These are phyloP conservation scores for Astrothelium macrocarpum DNA, from an alignment of 495 filamentous ascomycete genomes.

Conservation along the genomic window DNA sequence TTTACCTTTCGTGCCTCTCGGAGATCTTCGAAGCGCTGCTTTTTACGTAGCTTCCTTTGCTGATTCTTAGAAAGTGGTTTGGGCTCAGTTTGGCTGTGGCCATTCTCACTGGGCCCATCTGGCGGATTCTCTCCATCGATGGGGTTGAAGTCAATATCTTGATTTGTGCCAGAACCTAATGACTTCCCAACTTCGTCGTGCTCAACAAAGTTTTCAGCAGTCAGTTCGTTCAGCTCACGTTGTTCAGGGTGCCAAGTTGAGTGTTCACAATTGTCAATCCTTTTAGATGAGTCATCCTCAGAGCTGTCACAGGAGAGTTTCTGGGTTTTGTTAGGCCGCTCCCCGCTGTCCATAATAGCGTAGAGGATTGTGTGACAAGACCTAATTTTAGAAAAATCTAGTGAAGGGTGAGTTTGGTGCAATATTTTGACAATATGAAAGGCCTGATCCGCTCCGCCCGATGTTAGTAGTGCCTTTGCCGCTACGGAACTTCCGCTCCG, in stretches of 20 bases:
- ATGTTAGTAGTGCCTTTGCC: not conserved
- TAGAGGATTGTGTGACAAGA: too few relatives aligned
- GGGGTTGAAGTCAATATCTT: not conserved
- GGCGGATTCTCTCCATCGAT: not conserved
- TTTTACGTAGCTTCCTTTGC: slow-evolving; percentile 58
- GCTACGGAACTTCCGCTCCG: not conserved
- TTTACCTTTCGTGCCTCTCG: slow-evolving; percentile 58
- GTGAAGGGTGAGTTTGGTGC: not conserved
- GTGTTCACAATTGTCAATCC: not conserved
- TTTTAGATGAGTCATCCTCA: not conserved
- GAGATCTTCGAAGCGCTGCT: slow-evolving; percentile 57
- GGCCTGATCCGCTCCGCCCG: not conserved
- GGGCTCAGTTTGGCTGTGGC: slow-evolving; percentile 23
- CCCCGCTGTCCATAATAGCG: slow-evolving; percentile 43
- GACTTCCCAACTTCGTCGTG: not conserved
- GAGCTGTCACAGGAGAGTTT: slow-evolving; percentile 37
- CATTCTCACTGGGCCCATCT: not conserved
- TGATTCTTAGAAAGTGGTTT: slow-evolving; percentile 64
- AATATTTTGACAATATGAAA: not conserved
- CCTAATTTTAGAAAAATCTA: not conserved
- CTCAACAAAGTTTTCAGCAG: not conserved
- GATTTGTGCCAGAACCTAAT: not conserved
- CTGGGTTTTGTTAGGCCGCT: slow-evolving; percentile 42
- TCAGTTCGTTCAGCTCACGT: not conserved
- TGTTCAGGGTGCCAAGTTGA: not conserved